Evolutionary conservation across 768 basidiomycete genomes (phyloP), one percentile per base, ranked within the genome.

Genomic region (Kwoniella botswanensis): DNA sequence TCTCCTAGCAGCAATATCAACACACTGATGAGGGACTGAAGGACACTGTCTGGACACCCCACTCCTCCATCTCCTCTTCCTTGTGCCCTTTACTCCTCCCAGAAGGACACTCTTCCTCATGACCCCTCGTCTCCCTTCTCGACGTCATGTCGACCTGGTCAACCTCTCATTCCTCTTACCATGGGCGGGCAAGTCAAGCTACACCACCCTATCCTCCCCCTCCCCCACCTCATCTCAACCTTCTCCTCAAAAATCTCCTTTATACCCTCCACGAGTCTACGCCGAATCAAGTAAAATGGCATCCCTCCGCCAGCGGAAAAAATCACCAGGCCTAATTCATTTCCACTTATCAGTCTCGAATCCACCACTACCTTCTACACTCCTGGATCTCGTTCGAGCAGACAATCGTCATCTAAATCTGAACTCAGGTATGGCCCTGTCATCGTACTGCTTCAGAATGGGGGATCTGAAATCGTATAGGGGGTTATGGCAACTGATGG

Each of bases 81-180:
- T 61, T 12, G 35, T 7, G 35, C 35, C 35, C 57, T 26, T 13
- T 22, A 29, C 35, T 6, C 35, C 41, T n/a, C n/a, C 3, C 29
- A n/a, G 43, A 18, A 7, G n/a, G 18, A 22, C 3, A 1, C 18
- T 18, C 41, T 22, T 60, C 59, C 42, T 15, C 57, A 70, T 70
- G 68, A 43, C 61, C 24, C 63, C 68, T 65, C 68, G 68, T 46
- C 57, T 63, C 24, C 68, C 68, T n/a, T 41, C 63, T 18, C 60
- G 68, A 42, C 35, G 18, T 46, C 54, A 43, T 41, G 43, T 56
- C 56, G 55, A 70, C 11, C 24, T 65, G 24, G 56, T 65, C 21
- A 41, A 70, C 46, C 63, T 65, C 7, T 63, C 63, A 3, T 64
- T 65, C 54, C 56, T 70, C 15, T 43, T 70, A 4, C 68, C 68